Base-by-base conservation (phyloP, 208 protist species). In the Acanthamoeba healyi region DNA sequence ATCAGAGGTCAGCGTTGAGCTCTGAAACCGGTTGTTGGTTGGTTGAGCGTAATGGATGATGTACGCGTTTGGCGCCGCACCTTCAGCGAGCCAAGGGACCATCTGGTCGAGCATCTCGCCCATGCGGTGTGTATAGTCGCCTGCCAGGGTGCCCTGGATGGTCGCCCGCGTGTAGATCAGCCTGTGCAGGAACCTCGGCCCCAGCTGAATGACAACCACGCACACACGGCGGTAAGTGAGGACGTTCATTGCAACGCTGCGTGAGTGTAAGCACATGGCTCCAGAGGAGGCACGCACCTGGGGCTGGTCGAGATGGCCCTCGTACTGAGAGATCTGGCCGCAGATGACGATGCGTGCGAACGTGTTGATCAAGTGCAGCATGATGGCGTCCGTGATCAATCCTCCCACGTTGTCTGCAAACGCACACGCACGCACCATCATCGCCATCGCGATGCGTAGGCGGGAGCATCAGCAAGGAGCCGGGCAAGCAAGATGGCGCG, bases 361-460 rank as follows among this genome's bases (percentile, higher is more conserved):
- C 24, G 36, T 32, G 79, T 94, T 94, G 51, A 94, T 94, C 2
- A 56, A 17, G 19, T 89, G 74, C 44, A 94, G 92, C 4, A 91
- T 65, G 79, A 77, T 40, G 34, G 92, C 79, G 44, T 94, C 92
- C 26, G 58, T 86, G 29, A 77, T 89, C 4, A 79, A n/a, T 3
- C 96, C 96, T 26, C 97, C 97, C 67, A 97, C 96, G 94, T 97
- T 97, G 32, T 97, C 84, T 91, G n/a, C n/a, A n/a, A n/a, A n/a
- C n/a, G n/a, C n/a, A n/a, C n/a, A n/a, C n/a, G n/a, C n/a, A n/a
- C n/a, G n/a, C n/a, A n/a, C n/a, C n/a, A n/a, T n/a, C n/a, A n/a
- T n/a, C n/a, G n/a, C n/a, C n/a, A n/a, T n/a, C n/a, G n/a, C n/a
- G n/a, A n/a, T n/a, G n/a, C n/a, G n/a, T n/a, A n/a, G n/a, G n/a